phyloP scores from a whole-genome alignment of 768 basidiomycete genomes.

The Mycena galericulata region DNA sequence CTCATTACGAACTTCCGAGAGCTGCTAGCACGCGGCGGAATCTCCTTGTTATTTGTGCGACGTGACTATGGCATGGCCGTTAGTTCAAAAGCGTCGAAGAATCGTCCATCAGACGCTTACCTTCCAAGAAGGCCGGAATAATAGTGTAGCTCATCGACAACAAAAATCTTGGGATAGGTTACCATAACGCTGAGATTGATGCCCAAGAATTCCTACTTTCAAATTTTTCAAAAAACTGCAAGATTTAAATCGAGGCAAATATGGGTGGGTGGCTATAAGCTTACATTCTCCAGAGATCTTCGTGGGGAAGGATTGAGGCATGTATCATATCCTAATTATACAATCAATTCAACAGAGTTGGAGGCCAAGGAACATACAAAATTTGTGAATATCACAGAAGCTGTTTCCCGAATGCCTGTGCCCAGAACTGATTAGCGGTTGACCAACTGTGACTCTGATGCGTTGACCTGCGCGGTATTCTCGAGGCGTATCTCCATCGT shows the following conservation, averaged over 20 bases:
- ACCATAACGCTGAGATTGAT: neutral
- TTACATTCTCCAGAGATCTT: slow-evolving; percentile 85
- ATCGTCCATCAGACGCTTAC: slow-evolving; percentile 47
- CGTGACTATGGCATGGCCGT: slow-evolving; percentile 63
- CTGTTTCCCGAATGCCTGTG: slow-evolving; percentile 75
- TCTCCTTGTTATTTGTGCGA: slow-evolving; percentile 82
- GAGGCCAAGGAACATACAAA: too few relatives aligned
- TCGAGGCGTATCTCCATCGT: slow-evolving; percentile 89
- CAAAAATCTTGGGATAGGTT: slow-evolving; percentile 62
- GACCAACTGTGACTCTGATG: slow-evolving; percentile 17
- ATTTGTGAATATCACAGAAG: slow-evolving; percentile 79
- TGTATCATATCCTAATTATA: slow-evolving; percentile 83
- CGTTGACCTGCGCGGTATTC: slow-evolving; percentile 68
- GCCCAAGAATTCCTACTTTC: slow-evolving; percentile 50
- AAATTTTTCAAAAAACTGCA: slow-evolving; percentile 80
- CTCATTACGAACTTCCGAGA: slow-evolving; percentile 72
- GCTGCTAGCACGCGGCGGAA: slow-evolving; percentile 81
- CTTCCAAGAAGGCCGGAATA: slow-evolving; percentile 87
- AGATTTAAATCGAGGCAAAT: slow-evolving; percentile 11
- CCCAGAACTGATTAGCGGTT: neutral
- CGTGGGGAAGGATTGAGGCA: slow-evolving; percentile 85
- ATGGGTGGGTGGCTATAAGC: slow-evolving; percentile 11
- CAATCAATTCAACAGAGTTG: neutral
- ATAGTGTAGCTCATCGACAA: slow-evolving; percentile 90
- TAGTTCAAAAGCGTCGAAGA: slow-evolving; percentile 1